Conservation (phyloP, 768 basidiomycete species). For the Dioszegia hungarica region DNA sequence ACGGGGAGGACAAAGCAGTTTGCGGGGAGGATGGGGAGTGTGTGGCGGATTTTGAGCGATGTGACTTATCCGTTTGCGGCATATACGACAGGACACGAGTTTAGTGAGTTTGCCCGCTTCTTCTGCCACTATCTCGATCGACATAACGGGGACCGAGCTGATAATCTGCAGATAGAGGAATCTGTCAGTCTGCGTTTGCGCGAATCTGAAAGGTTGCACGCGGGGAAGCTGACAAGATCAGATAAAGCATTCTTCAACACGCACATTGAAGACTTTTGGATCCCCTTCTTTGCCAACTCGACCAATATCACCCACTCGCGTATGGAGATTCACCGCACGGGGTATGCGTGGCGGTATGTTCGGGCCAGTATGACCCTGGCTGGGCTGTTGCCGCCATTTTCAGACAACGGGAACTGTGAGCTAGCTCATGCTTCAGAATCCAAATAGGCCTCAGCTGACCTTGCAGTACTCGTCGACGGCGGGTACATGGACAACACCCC, state of each 20-base stretch:
- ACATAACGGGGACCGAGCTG: neutral
- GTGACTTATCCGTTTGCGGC: constrained; percentile 88
- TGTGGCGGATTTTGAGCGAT: constrained; percentile 91
- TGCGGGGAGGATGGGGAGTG: constrained; percentile 78
- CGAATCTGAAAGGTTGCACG: neutral
- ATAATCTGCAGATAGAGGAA: constrained; percentile 71
- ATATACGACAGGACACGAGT: constrained; percentile 69
- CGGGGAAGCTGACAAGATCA: constrained; percentile 10
- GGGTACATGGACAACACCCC: constrained; percentile 52
- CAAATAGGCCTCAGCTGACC: neutral
- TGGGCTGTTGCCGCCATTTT: constrained; percentile 87
- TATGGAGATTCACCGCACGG: constrained; percentile 96
- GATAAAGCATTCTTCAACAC: constrained; percentile 81
- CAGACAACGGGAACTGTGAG: constrained; percentile 72
- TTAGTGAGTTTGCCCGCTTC: constrained; percentile 29
- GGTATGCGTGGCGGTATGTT: constrained; percentile 82
- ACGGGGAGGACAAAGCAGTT: constrained; percentile 86
- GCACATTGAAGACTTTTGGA: constrained; percentile 87
- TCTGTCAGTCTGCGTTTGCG: constrained; percentile 54
- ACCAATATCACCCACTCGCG: constrained; percentile 92
- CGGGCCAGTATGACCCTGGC: constrained; percentile 97
- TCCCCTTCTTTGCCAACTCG: constrained; percentile 96
- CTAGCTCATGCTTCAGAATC: neutral
- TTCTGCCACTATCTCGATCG: too few relatives aligned
- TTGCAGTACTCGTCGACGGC: constrained; percentile 49